phyloP scores from a whole-genome alignment of 768 basidiomycete genomes.

The Lentinula aciculospora region DNA sequence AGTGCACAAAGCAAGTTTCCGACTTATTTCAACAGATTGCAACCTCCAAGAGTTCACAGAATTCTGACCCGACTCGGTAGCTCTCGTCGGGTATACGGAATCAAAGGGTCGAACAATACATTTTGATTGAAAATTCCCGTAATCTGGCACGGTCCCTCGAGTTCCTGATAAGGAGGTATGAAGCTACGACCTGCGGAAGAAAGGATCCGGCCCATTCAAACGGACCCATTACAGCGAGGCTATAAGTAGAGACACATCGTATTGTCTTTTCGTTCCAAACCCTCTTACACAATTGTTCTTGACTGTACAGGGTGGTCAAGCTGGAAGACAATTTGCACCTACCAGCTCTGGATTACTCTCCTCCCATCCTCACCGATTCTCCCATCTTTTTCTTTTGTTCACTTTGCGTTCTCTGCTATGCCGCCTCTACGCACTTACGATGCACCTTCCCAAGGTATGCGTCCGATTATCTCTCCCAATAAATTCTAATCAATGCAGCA shows the following conservation, averaged over 20 bases:
- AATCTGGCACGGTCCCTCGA: neutral
- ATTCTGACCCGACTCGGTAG: neutral
- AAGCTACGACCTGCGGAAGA: neutral
- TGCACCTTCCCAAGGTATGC: neutral
- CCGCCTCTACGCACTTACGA: neutral
- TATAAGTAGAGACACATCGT: neutral
- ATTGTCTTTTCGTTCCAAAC: constrained; percentile 4
- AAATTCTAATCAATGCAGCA: neutral
- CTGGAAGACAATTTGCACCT: neutral
- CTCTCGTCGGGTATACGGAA: neutral
- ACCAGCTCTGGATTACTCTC: neutral
- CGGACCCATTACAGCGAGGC: neutral
- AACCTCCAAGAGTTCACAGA: neutral
- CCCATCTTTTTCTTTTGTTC: neutral
- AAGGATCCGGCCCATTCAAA: neutral
- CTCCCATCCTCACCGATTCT: neutral
- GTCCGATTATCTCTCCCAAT: neutral
- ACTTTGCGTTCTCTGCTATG: neutral
- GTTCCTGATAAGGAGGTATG: neutral
- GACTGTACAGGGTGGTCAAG: neutral
- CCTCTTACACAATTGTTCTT: neutral
- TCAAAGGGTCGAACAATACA: neutral
- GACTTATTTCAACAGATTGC: too few species aligned
- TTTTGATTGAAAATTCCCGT: neutral
- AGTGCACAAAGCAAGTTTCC: neutral